Evolutionary conservation across 2,329 filamentous ascomycete species (phyloP), one percentile per base, ranked within the genome.

Genomic region (Fusarium dlaminii): DNA sequence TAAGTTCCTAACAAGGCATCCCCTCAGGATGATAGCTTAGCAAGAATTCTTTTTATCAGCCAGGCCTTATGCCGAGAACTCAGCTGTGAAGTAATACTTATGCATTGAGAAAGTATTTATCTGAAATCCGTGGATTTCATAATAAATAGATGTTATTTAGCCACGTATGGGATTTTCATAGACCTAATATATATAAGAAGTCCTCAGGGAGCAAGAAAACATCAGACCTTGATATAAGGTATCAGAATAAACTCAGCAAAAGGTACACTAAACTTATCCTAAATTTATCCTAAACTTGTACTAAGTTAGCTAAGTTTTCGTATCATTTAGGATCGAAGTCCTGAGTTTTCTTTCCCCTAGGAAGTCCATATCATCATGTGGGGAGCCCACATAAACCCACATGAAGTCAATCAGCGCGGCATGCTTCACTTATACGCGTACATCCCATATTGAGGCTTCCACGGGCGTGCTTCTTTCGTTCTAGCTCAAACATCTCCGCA

Each of bases 41-140:
- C 12, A 34, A 20, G 17, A 11, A 18, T 15, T 24, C 30, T 32
- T 18, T 45, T 14, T 10, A 51, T 14, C 4, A 10, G 3, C 2
- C 8, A 32, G 6, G 15, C 11, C 24, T 17, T 3, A n/a, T 8
- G 5, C 10, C 6, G 2, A 51, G 30, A 10, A 34, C 30, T 34
- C 2, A 14, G 22, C 29, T 34, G 6, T 3, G 15, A 34, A 14
- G 4, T 14, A 24, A 7, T 18, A 4, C 22, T 3, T 20, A 5
- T 8, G 0, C 2, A 14, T 10, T 18, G 3, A 13, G 6, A 13
- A 24, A 13, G 29, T 10, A 3, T 24, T 24, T 9, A 3, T 18
- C 0, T 13, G 7, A 9, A 7, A 32, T 4, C 8, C 5, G 3
- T n/a, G 5, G 1, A 17, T n/a, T 32, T 2, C 1, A 17, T 8